phyloP scores from a whole-genome alignment of 768 basidiomycete genomes.

The Peribolospora baueri region DNA sequence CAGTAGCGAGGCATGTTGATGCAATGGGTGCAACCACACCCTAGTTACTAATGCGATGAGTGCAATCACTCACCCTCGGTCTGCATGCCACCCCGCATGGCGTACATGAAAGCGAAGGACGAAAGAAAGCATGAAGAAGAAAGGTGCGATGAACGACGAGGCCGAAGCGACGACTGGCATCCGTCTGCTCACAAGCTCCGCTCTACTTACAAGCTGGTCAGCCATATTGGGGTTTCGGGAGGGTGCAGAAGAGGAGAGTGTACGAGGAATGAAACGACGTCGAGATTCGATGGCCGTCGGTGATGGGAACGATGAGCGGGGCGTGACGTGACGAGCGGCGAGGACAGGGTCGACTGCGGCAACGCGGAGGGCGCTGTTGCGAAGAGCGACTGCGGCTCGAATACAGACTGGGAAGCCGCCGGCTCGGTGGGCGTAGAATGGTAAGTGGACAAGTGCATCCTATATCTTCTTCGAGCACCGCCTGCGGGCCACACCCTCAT shows the following conservation, averaged over 20 bases:
- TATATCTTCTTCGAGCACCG: no score
- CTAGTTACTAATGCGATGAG: neutral
- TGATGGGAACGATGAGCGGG: neutral
- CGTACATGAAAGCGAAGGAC: neutral
- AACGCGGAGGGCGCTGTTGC: no score
- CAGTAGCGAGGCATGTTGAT: no score
- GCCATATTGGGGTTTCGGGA: conserved; percentile 23
- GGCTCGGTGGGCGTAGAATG: no score
- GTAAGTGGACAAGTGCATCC: no score
- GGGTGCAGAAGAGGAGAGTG: neutral
- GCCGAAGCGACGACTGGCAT: conserved; percentile 1
- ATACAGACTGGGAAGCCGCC: no score
- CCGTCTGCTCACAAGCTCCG: neutral
- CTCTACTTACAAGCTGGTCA: conserved; percentile 29
- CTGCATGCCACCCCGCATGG: conserved; percentile 7
- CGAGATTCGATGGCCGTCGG: neutral
- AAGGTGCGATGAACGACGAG: neutral
- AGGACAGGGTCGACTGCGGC: no score
- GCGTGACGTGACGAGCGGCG: no score
- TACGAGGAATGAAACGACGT: neutral
- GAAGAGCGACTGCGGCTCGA: no score
- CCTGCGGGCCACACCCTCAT: no score
- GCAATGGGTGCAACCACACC: no score
- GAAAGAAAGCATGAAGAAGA: neutral
- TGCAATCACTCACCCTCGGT: conserved; percentile 18